Conservation (phyloP, 495 filamentous ascomycete genomes). For the Astrothelium macrocarpum region DNA sequence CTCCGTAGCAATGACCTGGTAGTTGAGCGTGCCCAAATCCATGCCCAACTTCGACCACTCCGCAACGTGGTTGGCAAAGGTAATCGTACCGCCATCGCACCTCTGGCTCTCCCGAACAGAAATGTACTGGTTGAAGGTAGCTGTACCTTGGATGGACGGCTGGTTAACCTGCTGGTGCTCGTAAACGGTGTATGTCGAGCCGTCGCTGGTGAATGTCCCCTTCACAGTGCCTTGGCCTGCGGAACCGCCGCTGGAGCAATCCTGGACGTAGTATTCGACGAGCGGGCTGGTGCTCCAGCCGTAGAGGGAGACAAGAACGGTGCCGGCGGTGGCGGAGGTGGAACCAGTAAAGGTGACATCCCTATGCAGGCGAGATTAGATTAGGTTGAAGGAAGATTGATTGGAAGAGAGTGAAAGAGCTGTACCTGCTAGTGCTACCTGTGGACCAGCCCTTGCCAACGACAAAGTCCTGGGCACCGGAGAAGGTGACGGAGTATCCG, state of each 20-base stretch:
- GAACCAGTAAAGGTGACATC: conserved; percentile 16
- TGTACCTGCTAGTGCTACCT: conserved; percentile 12
- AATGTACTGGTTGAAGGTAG: conserved; percentile 12
- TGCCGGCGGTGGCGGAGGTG: conserved; percentile 11
- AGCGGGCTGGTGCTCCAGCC: conserved; percentile 9
- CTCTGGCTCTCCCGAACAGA: conserved; percentile 7
- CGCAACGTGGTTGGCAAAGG: conserved; percentile 10
- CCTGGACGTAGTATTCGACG: conserved; percentile 5
- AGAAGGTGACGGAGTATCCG: conserved; percentile 32
- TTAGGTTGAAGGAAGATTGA: not conserved
- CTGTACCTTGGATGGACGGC: conserved; percentile 9
- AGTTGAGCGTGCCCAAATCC: conserved; percentile 40
- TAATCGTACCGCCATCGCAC: conserved; percentile 5
- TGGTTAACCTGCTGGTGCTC: conserved; percentile 8
- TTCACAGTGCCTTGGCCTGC: not conserved
- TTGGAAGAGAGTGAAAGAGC: not conserved
- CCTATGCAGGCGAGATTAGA: not conserved
- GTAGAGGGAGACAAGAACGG: conserved; percentile 16
- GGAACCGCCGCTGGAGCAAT: not conserved
- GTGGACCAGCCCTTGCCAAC: conserved; percentile 13
- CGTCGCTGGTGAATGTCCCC: conserved; percentile 6
- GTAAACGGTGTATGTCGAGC: conserved; percentile 10
- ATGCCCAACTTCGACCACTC: conserved; percentile 20
- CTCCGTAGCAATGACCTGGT: conserved; percentile 53
- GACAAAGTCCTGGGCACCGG: conserved; percentile 12